Conservation (phyloP, 1,139 yeast species). For the Zygosaccharomyces pseudobailii region DNA sequence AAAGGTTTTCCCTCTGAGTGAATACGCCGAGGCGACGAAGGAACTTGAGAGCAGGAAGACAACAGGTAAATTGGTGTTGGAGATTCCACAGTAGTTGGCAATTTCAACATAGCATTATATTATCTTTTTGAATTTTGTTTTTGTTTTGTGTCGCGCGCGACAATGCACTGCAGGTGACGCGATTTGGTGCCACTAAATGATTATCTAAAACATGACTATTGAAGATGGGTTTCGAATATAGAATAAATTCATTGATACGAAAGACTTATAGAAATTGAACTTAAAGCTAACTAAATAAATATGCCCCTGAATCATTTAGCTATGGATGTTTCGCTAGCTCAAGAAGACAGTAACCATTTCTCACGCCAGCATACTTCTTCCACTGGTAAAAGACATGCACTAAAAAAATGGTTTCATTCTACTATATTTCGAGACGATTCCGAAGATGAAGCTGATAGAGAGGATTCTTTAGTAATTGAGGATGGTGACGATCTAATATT, state of each 20-base stretch:
- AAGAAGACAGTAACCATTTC: neutral
- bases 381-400: constrained; percentile 6
- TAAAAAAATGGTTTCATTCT: constrained; percentile 14
- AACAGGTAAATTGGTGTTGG: constrained; percentile 67
- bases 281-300: no score
- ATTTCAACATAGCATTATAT: no score
- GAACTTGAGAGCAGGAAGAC: constrained; percentile 71
- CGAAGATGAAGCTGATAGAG: constrained; percentile 8
- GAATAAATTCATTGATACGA: neutral
- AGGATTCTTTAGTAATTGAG: constrained; percentile 9
- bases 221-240: neutral
- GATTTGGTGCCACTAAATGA: no score
- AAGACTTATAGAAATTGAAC: no score
- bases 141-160: neutral
- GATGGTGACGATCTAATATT: constrained; percentile 8
- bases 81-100: constrained; percentile 42
- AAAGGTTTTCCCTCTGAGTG: constrained; percentile 56
- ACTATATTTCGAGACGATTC: constrained; percentile 8
- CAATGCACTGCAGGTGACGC: no score
- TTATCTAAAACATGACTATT: no score
- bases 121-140: neutral
- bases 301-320: neutral
- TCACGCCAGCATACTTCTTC: neutral
- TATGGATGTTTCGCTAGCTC: constrained; percentile 3
- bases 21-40: constrained; percentile 59